Conservation (phyloP, 2,329 filamentous ascomycete genomes). For the Fusarium torreyae region DNA sequence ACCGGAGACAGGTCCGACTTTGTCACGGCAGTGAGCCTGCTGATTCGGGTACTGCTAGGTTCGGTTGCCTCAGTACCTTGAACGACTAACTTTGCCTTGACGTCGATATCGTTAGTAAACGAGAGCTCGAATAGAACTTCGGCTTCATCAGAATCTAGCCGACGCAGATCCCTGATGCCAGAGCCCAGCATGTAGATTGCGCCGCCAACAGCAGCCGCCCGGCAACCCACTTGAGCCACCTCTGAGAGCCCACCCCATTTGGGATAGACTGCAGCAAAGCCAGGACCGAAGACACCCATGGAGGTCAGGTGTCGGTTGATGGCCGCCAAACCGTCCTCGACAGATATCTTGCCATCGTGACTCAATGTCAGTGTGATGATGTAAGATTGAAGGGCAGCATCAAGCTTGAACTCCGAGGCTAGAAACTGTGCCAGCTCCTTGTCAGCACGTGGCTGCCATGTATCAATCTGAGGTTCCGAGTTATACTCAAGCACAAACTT, state of each 20-base stretch:
- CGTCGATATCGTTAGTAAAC: constrained; percentile 70
- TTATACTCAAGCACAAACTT: constrained; percentile 86
- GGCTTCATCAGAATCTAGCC: constrained; percentile 36
- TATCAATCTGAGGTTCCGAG: constrained; percentile 65
- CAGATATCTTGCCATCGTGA: constrained; percentile 73
- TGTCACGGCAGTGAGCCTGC: constrained; percentile 78
- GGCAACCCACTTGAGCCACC: constrained; percentile 90
- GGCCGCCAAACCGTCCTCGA: constrained; percentile 76
- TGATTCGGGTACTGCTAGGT: constrained; percentile 58
- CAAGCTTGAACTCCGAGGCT: constrained; percentile 74
- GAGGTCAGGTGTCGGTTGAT: constrained; percentile 87
- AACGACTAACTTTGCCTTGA: constrained; percentile 70
- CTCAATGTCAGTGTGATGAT: constrained; percentile 80
- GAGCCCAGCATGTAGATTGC: constrained; percentile 89
- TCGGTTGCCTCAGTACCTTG: constrained; percentile 57
- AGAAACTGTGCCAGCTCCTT: constrained; percentile 73
- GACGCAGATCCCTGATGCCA: constrained; percentile 64
- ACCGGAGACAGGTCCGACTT: constrained; percentile 75
- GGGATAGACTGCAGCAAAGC: constrained; percentile 89
- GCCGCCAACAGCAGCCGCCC: constrained; percentile 91
- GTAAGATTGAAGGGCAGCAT: constrained; percentile 75
- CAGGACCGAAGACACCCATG: constrained; percentile 88
- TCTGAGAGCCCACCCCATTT: constrained; percentile 95
- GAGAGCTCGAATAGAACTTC: constrained; percentile 59
- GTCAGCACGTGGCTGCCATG: constrained; percentile 72